Conservation (phyloP, 306 rosid genomes). For the Hippophae tibetana region DNA sequence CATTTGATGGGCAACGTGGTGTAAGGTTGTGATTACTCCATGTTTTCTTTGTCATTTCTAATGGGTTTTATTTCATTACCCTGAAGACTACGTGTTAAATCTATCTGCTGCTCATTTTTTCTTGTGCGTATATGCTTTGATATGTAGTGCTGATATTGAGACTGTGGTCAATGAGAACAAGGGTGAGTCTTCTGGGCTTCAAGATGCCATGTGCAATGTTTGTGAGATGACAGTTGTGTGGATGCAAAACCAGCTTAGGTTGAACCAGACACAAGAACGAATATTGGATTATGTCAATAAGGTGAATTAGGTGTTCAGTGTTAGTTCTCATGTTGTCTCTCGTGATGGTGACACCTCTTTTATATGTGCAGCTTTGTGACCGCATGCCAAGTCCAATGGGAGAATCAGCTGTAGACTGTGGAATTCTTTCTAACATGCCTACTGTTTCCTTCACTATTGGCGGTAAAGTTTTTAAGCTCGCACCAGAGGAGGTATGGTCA, state of each 20-base stretch:
- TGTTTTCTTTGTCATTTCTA: not conserved
- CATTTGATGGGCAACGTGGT: constrained; percentile 48
- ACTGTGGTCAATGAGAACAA: constrained; percentile 39
- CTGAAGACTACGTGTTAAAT: not conserved
- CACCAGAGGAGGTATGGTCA: constrained; percentile 44
- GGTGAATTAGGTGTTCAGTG: constrained; percentile 24
- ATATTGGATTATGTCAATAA: constrained; percentile 43
- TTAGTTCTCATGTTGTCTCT: not conserved
- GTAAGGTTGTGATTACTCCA: constrained; percentile 32
- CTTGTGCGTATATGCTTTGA: too few species aligned
- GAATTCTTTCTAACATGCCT: constrained; percentile 46
- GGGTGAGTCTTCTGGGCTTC: constrained; percentile 21
- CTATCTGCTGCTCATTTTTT: too few species aligned
- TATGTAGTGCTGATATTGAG: constrained; percentile 30
- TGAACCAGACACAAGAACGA: constrained; percentile 44
- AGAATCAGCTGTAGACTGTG: constrained; percentile 58
- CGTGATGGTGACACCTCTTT: constrained; percentile 11
- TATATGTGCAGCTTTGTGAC: constrained; percentile 52
- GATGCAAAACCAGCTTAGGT: constrained; percentile 56
- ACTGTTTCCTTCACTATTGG: constrained; percentile 47
- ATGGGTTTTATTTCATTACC: not conserved
- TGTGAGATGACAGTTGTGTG: constrained; percentile 71
- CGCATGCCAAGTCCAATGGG: constrained; percentile 68
- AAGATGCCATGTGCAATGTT: constrained; percentile 35
- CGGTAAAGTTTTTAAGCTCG: constrained; percentile 41